Evolutionary conservation across 2,329 filamentous ascomycete species (phyloP).

Genomic region (Chaetomium sp.): DNA sequence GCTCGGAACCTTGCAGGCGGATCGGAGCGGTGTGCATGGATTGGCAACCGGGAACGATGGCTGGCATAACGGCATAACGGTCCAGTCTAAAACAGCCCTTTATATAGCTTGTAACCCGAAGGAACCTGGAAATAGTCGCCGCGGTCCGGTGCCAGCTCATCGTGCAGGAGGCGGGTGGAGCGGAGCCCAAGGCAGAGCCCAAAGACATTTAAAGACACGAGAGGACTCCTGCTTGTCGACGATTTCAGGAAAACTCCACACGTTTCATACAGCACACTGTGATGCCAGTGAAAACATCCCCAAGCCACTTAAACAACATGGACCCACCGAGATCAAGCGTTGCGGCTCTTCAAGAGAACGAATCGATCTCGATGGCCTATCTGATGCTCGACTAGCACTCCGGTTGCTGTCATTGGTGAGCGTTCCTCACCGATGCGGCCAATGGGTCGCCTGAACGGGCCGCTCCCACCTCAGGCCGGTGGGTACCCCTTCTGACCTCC

Average conservation of each 20-base stretch:
- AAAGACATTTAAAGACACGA: constrained; percentile 33
- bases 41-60: constrained; percentile 21
- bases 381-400: constrained; percentile 32
- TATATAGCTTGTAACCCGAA: constrained; percentile 34
- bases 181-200: constrained; percentile 27
- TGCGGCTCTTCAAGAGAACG: constrained; percentile 38
- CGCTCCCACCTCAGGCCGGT: constrained; percentile 35
- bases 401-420: constrained; percentile 39
- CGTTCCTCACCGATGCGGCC: constrained; percentile 29
- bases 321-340: constrained; percentile 20
- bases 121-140: constrained; percentile 33
- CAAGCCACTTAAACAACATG: constrained; percentile 15
- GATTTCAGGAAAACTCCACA: neutral
- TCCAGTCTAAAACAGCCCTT: constrained; percentile 30
- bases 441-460: constrained; percentile 37
- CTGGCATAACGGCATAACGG: constrained; percentile 30
- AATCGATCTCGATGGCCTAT: constrained; percentile 32
- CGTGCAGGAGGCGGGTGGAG: constrained; percentile 43
- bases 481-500: constrained; percentile 26
- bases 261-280: neutral
- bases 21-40: constrained; percentile 23
- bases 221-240: constrained; percentile 13
- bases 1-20: constrained; percentile 22
- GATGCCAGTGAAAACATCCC: constrained; percentile 15
- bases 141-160: constrained; percentile 41